Percentiles rank a stretch among this genome's conserved stretches.
Evolutionary conservation across 164 flowering plant species (phyloP).

Genomic region (Piper longum): DNA sequence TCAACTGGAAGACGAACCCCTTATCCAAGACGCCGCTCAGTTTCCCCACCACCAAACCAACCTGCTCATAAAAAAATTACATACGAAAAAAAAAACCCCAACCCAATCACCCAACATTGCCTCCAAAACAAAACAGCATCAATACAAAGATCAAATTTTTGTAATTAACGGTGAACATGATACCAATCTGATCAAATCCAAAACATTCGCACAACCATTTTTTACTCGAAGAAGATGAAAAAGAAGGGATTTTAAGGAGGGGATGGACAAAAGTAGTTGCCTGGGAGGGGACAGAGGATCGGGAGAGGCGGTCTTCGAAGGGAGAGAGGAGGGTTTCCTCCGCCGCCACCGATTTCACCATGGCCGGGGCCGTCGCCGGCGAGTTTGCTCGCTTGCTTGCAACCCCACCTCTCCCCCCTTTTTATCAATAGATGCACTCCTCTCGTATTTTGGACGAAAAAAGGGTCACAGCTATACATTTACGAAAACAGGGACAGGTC

Average conservation of each 20-base stretch:
- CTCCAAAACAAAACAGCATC: no score
- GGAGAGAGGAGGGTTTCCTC: slow-evolving; percentile 56
- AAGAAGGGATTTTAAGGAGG: no score
- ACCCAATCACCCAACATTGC: not conserved
- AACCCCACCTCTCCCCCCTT: no score
- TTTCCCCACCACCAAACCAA: slow-evolving; percentile 76
- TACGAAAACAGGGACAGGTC: no score
- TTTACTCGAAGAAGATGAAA: no score
- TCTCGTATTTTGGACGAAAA: no score
- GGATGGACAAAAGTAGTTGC: slow-evolving; percentile 12
- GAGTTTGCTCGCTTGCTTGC: no score
- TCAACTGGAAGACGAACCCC: slow-evolving; percentile 60
- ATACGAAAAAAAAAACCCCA: no score
- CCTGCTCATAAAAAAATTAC: slow-evolving; percentile 27
- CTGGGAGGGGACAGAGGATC: slow-evolving; percentile 40
- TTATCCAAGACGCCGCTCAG: slow-evolving; percentile 45
- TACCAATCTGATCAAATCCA: not conserved
- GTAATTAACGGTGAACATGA: not conserved
- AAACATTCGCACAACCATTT: no score
- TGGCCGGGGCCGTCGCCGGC: slow-evolving; percentile 3
- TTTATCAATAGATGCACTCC: no score
- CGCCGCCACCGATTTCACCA: slow-evolving; percentile 78
- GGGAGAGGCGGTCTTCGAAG: slow-evolving; percentile 56
- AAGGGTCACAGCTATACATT: no score
- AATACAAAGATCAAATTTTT: no score